These are phyloP conservation scores for Mucor mucedo DNA, from an alignment of 371 early-diverging fungal genomes.

Conservation along the genomic window DNA sequence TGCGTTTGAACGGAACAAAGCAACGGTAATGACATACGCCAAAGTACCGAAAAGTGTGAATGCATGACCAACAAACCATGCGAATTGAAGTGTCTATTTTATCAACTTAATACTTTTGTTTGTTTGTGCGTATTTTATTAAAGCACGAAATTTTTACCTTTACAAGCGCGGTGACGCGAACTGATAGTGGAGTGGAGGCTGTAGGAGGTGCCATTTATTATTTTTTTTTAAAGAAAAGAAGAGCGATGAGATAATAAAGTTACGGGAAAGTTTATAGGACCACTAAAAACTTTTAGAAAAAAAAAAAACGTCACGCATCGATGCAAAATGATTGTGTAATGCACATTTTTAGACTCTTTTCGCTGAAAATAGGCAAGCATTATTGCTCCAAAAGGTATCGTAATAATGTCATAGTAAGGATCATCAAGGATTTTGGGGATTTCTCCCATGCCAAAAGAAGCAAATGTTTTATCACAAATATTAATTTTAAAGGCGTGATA, in stretches of 20 bases:
- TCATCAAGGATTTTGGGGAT: no score
- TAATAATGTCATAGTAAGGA: no score
- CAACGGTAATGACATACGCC: slow-evolving; percentile 37
- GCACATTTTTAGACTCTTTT: no score
- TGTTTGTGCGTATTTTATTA: slow-evolving; percentile 3
- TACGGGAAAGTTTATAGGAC: background rate
- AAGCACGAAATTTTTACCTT: slow-evolving; percentile 15
- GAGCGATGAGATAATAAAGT: slow-evolving; percentile 11
- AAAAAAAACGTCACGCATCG: no score
- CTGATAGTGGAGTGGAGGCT: slow-evolving; percentile 30
- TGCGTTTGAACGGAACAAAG: slow-evolving; percentile 38
- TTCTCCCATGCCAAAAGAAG: no score
- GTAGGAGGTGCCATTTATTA: slow-evolving; percentile 28
- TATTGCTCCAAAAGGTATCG: no score
- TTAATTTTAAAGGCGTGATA: no score
- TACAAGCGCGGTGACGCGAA: slow-evolving; percentile 27
- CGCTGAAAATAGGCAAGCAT: no score
- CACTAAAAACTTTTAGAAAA: no score
- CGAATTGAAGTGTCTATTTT: slow-evolving; percentile 63
- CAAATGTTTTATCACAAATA: no score
- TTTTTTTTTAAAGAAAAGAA: slow-evolving; percentile 14
- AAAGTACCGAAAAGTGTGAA: slow-evolving; percentile 43
- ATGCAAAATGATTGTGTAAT: no score
- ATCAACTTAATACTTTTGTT: background rate
- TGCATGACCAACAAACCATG: slow-evolving; percentile 59